Evolutionary conservation across 2,329 filamentous ascomycete genomes (phyloP).

Genomic region (Sporothrix inflata): DNA sequence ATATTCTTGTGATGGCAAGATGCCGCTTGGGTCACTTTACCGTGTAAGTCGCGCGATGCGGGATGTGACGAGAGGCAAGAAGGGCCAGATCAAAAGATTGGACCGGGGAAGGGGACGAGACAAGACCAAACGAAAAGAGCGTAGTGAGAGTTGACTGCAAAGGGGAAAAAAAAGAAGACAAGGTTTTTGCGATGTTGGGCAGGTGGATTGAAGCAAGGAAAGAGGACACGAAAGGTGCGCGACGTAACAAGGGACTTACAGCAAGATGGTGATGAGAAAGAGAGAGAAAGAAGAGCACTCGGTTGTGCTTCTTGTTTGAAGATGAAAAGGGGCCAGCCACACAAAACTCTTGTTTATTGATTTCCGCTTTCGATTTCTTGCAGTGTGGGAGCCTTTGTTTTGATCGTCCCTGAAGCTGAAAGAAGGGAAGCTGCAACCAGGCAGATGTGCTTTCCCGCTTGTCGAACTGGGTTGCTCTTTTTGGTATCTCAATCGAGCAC

Average conservation of each 20-base stretch:
- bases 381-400: neutral
- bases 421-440: neutral
- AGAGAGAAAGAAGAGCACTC: neutral
- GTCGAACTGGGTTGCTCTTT: neutral
- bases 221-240: neutral
- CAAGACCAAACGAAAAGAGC: neutral
- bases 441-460: neutral
- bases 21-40: neutral
- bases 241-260: neutral
- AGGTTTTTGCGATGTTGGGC: neutral
- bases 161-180: neutral
- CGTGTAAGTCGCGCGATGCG: neutral
- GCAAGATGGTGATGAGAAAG: neutral
- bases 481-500: neutral
- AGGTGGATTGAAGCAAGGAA: neutral
- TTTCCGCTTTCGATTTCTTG: neutral
- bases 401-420: neutral
- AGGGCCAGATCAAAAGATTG: neutral
- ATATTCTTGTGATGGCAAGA: neutral
- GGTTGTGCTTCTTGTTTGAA: neutral
- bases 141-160: neutral
- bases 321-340: neutral
- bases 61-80: neutral
- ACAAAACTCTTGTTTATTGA: neutral
- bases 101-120: neutral